Evolutionary conservation across 371 early-diverging fungal species (phyloP).

Genomic region (Mortierella sp.): DNA sequence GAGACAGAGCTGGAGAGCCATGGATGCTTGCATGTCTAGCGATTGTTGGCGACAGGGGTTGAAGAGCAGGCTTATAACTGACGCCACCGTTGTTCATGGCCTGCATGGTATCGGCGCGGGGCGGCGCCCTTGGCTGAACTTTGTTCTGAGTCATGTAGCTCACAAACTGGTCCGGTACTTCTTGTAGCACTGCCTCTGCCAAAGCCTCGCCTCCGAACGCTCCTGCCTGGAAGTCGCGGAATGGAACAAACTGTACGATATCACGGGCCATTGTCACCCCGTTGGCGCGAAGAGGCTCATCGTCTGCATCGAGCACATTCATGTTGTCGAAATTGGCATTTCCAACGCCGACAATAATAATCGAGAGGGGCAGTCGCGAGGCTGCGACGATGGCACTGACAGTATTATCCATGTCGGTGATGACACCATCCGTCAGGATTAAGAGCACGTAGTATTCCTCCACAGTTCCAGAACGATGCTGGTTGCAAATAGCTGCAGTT

Average conservation of each 20-base stretch:
- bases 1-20: no score
- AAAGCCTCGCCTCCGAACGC: conserved; percentile 33
- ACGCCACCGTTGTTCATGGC: conserved; percentile 47
- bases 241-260: conserved; percentile 68
- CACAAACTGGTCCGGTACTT: conserved; percentile 58
- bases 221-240: conserved; percentile 52
- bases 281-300: conserved; percentile 43
- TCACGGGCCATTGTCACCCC: conserved; percentile 56
- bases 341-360: conserved; percentile 72
- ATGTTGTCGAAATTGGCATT: conserved; percentile 58
- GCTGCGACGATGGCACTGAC: conserved; percentile 61
- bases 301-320: conserved; percentile 62
- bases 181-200: conserved; percentile 57
- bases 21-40: no score
- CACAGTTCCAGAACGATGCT: conserved; percentile 35
- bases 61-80: neutral
- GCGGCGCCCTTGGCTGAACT: conserved; percentile 31
- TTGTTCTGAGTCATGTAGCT: conserved; percentile 36
- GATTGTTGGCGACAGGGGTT: neutral
- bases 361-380: conserved; percentile 60
- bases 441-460: conserved; percentile 57
- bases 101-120: conserved; percentile 36
- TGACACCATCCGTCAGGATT: conserved; percentile 58
- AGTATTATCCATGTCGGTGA: conserved; percentile 62
- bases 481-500: conserved; percentile 51